Conservation (phyloP, 2,329 filamentous ascomycete genomes). For the Dothideomycetes sp. region DNA sequence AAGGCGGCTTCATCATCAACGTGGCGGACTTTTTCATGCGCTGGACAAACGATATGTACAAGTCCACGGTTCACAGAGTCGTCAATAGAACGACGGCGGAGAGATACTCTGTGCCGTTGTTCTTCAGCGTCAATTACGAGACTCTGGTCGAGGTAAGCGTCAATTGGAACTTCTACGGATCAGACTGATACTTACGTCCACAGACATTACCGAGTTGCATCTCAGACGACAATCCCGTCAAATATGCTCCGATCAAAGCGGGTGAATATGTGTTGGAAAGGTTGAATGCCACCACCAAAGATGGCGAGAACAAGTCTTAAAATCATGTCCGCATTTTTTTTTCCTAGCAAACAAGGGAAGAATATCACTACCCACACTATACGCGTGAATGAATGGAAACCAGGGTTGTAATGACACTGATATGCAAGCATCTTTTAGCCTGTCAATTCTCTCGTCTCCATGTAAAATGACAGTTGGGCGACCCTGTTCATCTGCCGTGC, state of each 20-base stretch:
- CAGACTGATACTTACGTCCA: neutral
- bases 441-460: too few relatives aligned
- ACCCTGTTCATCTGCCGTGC: too few relatives aligned
- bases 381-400: too few relatives aligned
- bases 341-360: too few relatives aligned
- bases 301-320: neutral
- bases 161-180: slow-evolving; percentile 14
- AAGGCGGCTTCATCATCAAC: slow-evolving; percentile 37
- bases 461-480: too few relatives aligned
- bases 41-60: slow-evolving; percentile 42
- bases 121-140: slow-evolving; percentile 21
- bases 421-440: too few relatives aligned
- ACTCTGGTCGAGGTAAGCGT: slow-evolving; percentile 14
- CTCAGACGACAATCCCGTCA: slow-evolving; percentile 4
- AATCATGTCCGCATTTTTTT: too few relatives aligned
- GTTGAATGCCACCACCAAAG: slow-evolving; percentile 6
- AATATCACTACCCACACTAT: too few relatives aligned
- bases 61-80: slow-evolving; percentile 44
- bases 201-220: slow-evolving; percentile 7
- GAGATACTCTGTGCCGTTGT: slow-evolving; percentile 46
- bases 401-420: too few relatives aligned
- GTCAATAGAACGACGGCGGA: slow-evolving; percentile 41
- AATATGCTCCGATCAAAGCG: slow-evolving; percentile 5
- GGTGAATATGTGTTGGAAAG: slow-evolving; percentile 8
- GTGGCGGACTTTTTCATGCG: slow-evolving; percentile 28